Percentiles rank a stretch among this genome's conserved stretches.
Evolutionary conservation across 2,329 filamentous ascomycete species (phyloP).

Genomic region (Cladosporium sp.): DNA sequence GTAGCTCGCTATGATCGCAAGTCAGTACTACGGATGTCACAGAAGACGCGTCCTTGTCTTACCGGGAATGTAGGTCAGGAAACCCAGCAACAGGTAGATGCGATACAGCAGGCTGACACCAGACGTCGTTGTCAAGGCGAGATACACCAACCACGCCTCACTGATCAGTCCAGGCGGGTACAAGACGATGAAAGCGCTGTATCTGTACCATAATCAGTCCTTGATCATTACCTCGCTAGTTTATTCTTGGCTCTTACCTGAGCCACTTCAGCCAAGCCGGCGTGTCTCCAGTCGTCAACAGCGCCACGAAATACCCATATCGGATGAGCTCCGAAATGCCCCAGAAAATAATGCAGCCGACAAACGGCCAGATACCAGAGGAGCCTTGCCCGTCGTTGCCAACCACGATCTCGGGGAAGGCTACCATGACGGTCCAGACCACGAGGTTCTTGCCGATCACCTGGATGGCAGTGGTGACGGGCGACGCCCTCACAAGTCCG

Average conservation of each 20-base stretch:
- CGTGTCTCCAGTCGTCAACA: background rate
- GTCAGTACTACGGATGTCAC: background rate
- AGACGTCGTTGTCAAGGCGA: background rate
- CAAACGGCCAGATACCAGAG: background rate
- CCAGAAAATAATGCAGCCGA: background rate
- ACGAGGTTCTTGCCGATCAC: slow-evolving; percentile 4
- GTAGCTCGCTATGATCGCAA: background rate
- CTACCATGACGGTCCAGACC: slow-evolving; percentile 6
- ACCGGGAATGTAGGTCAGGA: slow-evolving; percentile 2
- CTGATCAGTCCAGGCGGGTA: slow-evolving; percentile 10
- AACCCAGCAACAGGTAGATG: background rate
- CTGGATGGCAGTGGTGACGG: slow-evolving; percentile 7
- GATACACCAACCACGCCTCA: background rate
- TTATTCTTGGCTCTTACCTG: background rate
- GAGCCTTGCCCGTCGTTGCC: background rate
- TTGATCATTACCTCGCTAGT: too few species aligned
- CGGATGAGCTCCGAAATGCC: background rate
- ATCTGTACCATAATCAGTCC: background rate
- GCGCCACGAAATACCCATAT: slow-evolving; percentile 3
- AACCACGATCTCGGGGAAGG: slow-evolving; percentile 4
- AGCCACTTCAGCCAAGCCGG: slow-evolving; percentile 3
- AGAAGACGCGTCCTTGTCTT: background rate
- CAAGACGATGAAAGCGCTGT: slow-evolving; percentile 9
- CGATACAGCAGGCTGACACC: slow-evolving; percentile 1
- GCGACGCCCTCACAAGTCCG: background rate